Conservation (phyloP, 2,329 filamentous ascomycete species). For the Fusarium palustre region DNA sequence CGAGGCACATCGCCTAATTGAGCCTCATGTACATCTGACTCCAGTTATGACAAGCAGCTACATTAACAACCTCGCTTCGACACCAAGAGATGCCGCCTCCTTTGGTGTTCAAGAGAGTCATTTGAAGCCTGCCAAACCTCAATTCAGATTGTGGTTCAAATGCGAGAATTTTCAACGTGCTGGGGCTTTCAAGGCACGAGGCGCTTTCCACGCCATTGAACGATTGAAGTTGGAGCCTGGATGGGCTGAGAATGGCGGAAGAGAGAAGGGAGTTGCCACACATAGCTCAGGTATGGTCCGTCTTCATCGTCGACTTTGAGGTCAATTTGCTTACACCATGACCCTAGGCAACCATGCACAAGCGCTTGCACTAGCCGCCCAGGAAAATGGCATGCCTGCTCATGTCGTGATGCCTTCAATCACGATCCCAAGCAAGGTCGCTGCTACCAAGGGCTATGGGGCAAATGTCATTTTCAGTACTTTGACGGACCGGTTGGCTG, state of each 20-base stretch:
- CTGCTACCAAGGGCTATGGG: conserved; percentile 2
- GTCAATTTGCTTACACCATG: rapidly evolving
- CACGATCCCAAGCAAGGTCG: neutral
- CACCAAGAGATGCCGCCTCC: neutral
- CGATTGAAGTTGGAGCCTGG: neutral
- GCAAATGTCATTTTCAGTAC: conserved; percentile 5
- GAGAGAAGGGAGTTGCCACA: neutral
- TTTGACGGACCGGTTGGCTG: neutral
- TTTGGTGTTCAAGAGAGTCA: no score
- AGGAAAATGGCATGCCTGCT: conserved; percentile 3
- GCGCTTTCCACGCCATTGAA: neutral
- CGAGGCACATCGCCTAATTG: neutral
- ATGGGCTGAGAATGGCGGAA: neutral
- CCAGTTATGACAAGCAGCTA: conserved; percentile 3
- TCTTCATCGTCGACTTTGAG: rapidly evolving
- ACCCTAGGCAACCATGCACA: conserved; percentile 2
- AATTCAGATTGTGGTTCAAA: neutral
- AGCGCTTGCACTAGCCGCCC: neutral
- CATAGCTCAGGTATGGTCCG: neutral
- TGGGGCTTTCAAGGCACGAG: conserved; percentile 1
- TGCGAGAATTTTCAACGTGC: conserved; percentile 6
- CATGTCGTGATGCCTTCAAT: conserved; percentile 11
- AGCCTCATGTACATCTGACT: neutral
- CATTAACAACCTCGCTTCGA: neutral
- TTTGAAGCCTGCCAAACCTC: neutral